Evolutionary conservation across 2,329 filamentous ascomycete genomes (phyloP).

Genomic region (Biscogniauxia sp.): DNA sequence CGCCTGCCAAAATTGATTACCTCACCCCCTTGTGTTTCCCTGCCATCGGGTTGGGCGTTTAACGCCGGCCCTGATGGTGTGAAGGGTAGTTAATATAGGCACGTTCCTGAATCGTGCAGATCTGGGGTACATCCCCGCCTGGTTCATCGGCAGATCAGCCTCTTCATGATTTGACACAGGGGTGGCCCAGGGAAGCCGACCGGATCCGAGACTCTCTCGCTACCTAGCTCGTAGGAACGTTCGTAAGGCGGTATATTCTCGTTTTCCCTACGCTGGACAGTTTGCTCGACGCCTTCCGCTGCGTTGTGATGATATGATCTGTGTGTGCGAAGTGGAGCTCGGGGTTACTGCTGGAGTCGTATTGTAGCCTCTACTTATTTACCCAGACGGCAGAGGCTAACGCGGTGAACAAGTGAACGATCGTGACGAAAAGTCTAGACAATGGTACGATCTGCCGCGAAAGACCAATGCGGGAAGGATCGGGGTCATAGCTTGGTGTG

Average conservation of each 20-base stretch:
- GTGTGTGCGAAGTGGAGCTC: too few relatives aligned
- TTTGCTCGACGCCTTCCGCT: not conserved
- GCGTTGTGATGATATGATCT: too few relatives aligned
- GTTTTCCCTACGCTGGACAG: not conserved
- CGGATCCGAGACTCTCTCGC: not conserved
- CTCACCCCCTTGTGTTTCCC: constrained; percentile 1
- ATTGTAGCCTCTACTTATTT: not conserved
- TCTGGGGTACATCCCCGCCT: constrained; percentile 1
- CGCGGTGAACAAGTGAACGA: not conserved
- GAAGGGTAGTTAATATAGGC: constrained; percentile 11
- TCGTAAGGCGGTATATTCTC: not conserved
- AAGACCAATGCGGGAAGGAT: not conserved
- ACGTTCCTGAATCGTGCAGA: constrained; percentile 16
- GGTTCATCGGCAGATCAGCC: not conserved
- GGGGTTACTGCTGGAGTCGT: not conserved
- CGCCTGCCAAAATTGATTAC: constrained; percentile 18
- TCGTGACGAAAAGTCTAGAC: not conserved
- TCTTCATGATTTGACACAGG: not conserved
- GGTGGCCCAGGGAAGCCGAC: not conserved
- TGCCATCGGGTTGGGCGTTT: constrained; percentile 6
- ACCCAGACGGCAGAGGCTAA: not conserved
- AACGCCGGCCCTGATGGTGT: constrained; percentile 1
- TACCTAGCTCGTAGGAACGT: not conserved
- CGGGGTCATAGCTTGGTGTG: not conserved
- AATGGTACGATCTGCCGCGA: not conserved